Evolutionary conservation across 257 asterid species (phyloP), one percentile per base, ranked within the genome.

Genomic region (Salvia miltiorrhiza): DNA sequence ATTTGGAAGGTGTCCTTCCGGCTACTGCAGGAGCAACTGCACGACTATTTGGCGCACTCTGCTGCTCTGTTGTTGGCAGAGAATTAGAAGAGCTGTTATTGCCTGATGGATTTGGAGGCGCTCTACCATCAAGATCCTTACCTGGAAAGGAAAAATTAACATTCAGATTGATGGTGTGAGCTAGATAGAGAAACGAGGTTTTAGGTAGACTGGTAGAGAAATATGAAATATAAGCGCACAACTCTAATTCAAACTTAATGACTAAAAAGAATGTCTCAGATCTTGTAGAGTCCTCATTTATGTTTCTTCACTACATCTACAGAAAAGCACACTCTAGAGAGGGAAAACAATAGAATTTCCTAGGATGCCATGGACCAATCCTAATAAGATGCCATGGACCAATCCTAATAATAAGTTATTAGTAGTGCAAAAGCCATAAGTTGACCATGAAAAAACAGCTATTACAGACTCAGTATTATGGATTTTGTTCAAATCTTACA

Each of bases 21-120:
- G 93, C 87, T 70, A 84, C 63, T 58, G 95, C 96, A 47, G 97
- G 96, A 45, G 91, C 65, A 70, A 84, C 83, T 68, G 86, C 93
- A 48, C 68, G 88, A 56, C 81, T 70, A 28, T 78, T 85, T 8
- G 95, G 85, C 5, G 81, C 65, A 44, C 80, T 85, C 68, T 87
- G 96, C 82, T 88, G 93, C 75, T 78, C 85, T 13, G 86, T 65
- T 67, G 94, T 66, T 26, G 97, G 96, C 80, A 88, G 76, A 60
- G 93, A 73, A 66, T 79, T 84, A 14, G 91, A 76, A 26, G 90
- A 86, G 80, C 72, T 80, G 69, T 83, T 79, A 60, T 62, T 79
- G 33, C 85, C 82, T 13, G 85, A 70, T 72, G 87, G 81, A 75
- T 80, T 75, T 61, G 75, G 65, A 7, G 88, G 87, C 67, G 70